Evolutionary conservation across 202 grass and related monocot species (phyloP).

Genomic region (Bolboschoenoplectus hybrid): DNA sequence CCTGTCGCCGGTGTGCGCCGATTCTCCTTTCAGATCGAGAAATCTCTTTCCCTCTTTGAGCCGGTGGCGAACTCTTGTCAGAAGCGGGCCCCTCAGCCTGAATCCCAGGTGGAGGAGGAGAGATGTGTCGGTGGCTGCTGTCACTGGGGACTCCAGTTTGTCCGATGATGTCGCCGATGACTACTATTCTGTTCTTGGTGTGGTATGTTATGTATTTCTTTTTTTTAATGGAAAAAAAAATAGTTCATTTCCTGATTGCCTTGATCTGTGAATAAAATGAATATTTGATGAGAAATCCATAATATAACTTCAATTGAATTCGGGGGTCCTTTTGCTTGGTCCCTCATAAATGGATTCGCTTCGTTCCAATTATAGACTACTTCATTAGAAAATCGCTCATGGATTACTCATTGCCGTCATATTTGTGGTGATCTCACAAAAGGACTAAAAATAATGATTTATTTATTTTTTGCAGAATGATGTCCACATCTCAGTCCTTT

Average conservation of each 20-base stretch:
- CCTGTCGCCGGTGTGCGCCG: conserved; percentile 61
- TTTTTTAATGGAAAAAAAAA: not conserved
- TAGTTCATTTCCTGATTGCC: not conserved
- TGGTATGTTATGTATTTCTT: conserved; percentile 59
- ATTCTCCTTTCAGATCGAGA: conserved; percentile 56
- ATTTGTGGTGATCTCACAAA: not conserved
- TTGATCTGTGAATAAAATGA: conserved; percentile 24
- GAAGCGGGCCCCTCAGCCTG: conserved; percentile 25
- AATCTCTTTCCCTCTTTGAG: conserved; percentile 39
- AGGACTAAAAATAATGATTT: not conserved
- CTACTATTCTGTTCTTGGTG: conserved; percentile 86
- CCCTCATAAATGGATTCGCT: not conserved
- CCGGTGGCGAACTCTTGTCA: conserved; percentile 30
- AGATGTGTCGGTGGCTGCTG: conserved; percentile 43
- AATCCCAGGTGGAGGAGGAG: conserved; percentile 38
- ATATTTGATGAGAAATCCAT: not conserved
- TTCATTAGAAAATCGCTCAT: not conserved
- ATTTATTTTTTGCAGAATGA: not conserved
- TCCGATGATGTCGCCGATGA: conserved; percentile 71
- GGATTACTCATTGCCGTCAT: not conserved
- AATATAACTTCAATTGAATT: not conserved
- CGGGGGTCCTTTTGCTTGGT: not conserved
- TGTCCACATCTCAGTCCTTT: not conserved
- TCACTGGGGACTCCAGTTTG: conserved; percentile 48
- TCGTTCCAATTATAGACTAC: not conserved